Base-by-base conservation (phyloP, 2,329 filamentous ascomycete species). In the Madurella fahalii region DNA sequence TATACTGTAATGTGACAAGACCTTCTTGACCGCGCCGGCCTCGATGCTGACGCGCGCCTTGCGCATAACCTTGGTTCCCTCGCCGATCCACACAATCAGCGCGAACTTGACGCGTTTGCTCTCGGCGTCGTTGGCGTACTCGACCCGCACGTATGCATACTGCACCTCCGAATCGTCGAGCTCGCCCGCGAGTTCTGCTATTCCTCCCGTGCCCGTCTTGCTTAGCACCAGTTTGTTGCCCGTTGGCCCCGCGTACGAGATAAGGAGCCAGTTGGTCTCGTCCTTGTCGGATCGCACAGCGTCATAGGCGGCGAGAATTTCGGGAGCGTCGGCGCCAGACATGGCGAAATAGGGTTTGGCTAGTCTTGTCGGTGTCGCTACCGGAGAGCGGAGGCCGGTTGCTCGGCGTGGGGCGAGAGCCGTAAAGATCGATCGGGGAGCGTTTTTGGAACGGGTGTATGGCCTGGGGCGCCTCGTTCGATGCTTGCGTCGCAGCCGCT, bases 51-150 rank as follows among this genome's bases (percentile, higher is more conserved):
- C 84, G 61, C 84, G 78, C 9, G 84, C 85, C 69, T 86, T 86
- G 62, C 84, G 78, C 85, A 88, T 87, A 54, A 87, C 79, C 70
- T 81, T 82, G 1, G 83, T 84, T 56, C 72, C 68, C 68, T 79
- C 76, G 67, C 85, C 85, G 68, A 86, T 86, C 85, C 85, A 89
- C 60, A 86, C 77, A 32, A 87, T 72, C 47, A 89, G 75, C 47
- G 75, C 78, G 66, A 88, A 88, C 72, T 89, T 89, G 65, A 86
- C 80, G 39, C 85, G 76, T 66, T 74, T 84, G 71, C 77, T 82
- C 74, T 89, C 85, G 60, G 81, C 81, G 69, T 89, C 85, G 72
- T 87, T 88, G 67, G 84, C 84, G 69, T 88, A 83, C 73, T 87
- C 83, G 68, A 86, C 74, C 31, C 83, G 80, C 62, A 75, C 80